Evolutionary conservation across 371 early-diverging fungal species (phyloP), one percentile per base, ranked within the genome.

Genomic region (Homolaphlyctis polyrhiza): DNA sequence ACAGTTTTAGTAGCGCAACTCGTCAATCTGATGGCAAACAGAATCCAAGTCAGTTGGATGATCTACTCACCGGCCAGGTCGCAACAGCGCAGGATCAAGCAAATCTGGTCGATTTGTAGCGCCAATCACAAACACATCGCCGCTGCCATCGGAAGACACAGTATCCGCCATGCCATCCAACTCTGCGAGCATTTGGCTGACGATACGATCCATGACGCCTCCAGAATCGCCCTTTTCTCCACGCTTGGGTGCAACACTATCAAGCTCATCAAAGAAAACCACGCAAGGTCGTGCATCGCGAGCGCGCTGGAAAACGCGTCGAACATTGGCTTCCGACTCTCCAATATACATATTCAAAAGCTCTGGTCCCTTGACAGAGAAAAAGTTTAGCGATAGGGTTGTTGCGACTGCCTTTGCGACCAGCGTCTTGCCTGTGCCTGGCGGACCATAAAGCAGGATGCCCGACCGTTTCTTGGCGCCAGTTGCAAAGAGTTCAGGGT

Each of bases 21-120:
- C 52, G 25, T 13, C 52, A 52, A 14, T n/a, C 25, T 28, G 33
- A 35, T 70, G 60, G 35, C 60, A 63, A 35, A 59, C 75, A 65
- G 74, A 75, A 50, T 68, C 69, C 18, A 45, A 14, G 6, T 35
- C 33, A 30, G 60, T 34, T n/a, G 32, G 58, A 35, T 30, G 16
- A 35, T 69, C 66, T 71, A 85, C 66, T 64, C 84, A 80, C 81
- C 95, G 67, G 57, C 99, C 99, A 4, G 98, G 97, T 25, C 99
- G 87, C 60, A 99, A 72, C 54, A 99, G 76, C 0, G 99, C 99
- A 16, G 95, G 91, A 67, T 99, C 99, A 13, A 99, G 76, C 47
- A 99, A 77, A 82, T 99, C 99, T 0, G 98, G 98, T 64, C 99
- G 83, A 74, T 99, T 99, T 14, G 99, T 99, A 0, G 99, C 99